Percentiles rank a stretch among this genome's conserved stretches.
Evolutionary conservation across 208 protist species (phyloP).

Genomic region (Wallacemonas sp.): DNA sequence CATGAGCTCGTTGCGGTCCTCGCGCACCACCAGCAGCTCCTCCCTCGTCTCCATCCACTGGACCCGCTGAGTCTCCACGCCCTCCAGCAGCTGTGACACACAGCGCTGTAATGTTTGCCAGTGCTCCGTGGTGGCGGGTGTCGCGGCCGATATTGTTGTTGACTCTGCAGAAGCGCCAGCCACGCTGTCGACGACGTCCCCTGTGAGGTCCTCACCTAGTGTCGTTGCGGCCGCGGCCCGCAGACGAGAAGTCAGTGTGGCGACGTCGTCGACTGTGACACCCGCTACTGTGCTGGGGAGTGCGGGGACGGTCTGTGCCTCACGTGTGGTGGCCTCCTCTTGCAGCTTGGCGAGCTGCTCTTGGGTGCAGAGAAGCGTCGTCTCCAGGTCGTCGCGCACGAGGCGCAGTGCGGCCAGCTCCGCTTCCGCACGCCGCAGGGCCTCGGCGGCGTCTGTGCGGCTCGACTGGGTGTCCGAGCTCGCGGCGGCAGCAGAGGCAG

Average conservation of each 20-base stretch:
- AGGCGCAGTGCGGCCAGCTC: conserved; percentile 22
- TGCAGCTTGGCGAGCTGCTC: conserved; percentile 33
- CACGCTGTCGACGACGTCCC: too few species aligned
- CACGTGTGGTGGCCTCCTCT: conserved; percentile 7
- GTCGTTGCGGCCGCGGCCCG: too few species aligned
- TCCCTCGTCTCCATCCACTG: conserved; percentile 34
- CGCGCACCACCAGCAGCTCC: conserved; percentile 66
- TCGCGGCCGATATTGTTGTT: background rate
- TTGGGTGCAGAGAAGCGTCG: conserved; percentile 41
- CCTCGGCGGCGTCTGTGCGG: conserved; percentile 4
- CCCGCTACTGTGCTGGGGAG: background rate
- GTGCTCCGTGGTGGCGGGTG: background rate
- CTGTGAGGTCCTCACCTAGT: too few species aligned
- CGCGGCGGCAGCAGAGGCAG: background rate
- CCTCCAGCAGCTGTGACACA: background rate
- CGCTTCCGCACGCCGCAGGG: conserved; percentile 11
- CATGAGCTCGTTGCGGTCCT: conserved; percentile 67
- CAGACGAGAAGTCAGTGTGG: background rate
- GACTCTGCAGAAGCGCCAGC: background rate
- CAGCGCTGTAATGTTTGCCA: background rate
- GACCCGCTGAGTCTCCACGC: background rate
- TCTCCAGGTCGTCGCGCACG: conserved; percentile 46
- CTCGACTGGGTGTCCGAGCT: background rate
- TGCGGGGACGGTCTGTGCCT: too few species aligned
- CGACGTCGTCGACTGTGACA: background rate